These are phyloP conservation scores for Chimonanthus praecox DNA, from an alignment of 164 flowering plant species.

Conservation along the genomic window DNA sequence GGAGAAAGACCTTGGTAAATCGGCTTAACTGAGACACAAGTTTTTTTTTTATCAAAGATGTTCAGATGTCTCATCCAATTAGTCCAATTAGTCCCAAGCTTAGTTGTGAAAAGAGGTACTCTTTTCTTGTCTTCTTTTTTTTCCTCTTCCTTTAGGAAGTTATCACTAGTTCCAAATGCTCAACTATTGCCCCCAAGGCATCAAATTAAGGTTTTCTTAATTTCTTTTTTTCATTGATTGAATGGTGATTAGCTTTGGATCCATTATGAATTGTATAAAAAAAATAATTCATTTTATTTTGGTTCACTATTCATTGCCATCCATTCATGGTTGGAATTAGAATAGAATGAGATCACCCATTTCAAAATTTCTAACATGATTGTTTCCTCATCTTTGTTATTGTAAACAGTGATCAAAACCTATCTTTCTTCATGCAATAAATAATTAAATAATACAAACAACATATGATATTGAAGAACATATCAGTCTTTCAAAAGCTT, in stretches of 20 bases:
- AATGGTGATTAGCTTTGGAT: not conserved
- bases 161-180: not conserved
- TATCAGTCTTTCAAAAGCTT: too few species aligned
- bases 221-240: not conserved
- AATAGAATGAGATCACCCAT: not conserved
- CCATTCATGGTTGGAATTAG: not conserved
- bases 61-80: too few species aligned
- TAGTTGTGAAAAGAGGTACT: not conserved
- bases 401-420: not conserved
- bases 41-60: too few species aligned
- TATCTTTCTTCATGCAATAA: not conserved
- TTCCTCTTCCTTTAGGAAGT: not conserved
- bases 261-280: not conserved
- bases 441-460: not conserved
- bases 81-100: not conserved
- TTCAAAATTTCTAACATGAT: too few species aligned
- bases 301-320: not conserved
- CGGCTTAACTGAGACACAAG: conserved; percentile 32
- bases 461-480: not conserved
- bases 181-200: too few species aligned
- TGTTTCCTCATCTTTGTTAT: not conserved
- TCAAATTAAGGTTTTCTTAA: too few species aligned
- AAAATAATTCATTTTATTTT: too few species aligned
- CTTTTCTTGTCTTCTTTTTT: not conserved
- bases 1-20: conserved; percentile 68